Evolutionary conservation across 495 filamentous ascomycete species (phyloP).

Genomic region (Penicillium canescens): DNA sequence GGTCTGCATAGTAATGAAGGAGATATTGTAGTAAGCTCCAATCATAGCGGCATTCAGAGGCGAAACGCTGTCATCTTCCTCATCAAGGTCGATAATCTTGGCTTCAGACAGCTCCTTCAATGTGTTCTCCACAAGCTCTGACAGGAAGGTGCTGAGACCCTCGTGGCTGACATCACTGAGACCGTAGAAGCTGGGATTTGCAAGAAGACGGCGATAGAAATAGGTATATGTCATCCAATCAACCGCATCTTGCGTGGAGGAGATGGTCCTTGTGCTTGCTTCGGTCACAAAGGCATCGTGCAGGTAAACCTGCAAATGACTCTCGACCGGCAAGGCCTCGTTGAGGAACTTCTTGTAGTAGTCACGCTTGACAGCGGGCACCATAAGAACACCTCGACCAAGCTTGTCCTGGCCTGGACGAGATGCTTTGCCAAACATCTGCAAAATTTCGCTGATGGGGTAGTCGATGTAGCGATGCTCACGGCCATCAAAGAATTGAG

Average conservation of each 20-base stretch:
- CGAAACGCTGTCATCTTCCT: slow-evolving; percentile 89
- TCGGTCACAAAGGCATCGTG: slow-evolving; percentile 97
- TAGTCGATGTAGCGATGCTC: slow-evolving; percentile 99
- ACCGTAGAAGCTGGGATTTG: slow-evolving; percentile 96
- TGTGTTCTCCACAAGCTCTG: slow-evolving; percentile 91
- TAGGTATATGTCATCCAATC: slow-evolving; percentile 99
- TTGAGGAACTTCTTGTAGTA: slow-evolving; percentile 99
- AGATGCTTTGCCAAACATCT: slow-evolving; percentile 96
- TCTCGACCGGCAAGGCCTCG: slow-evolving; percentile 94
- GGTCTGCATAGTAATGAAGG: slow-evolving; percentile 99
- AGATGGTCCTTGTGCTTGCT: slow-evolving; percentile 89
- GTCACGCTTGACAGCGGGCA: slow-evolving; percentile 87
- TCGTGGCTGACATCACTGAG: slow-evolving; percentile 88
- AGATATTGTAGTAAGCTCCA: slow-evolving; percentile 98
- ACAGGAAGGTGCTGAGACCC: slow-evolving; percentile 89
- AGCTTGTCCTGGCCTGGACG: slow-evolving; percentile 76
- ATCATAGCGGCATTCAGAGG: slow-evolving; percentile 97
- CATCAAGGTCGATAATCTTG: slow-evolving; percentile 95
- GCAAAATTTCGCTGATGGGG: slow-evolving; percentile 92
- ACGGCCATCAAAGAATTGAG: slow-evolving; percentile 96
- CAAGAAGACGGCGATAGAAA: slow-evolving; percentile 95
- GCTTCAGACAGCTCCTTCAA: slow-evolving; percentile 89
- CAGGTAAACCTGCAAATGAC: slow-evolving; percentile 84
- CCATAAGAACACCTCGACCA: slow-evolving; percentile 90
- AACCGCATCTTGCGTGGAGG: slow-evolving; percentile 94